A percentile compares a stretch with the other conserved stretches of the same genome.
Conservation (phyloP, 805 yeast genomes). For the Cyberlindnera saturnus region DNA sequence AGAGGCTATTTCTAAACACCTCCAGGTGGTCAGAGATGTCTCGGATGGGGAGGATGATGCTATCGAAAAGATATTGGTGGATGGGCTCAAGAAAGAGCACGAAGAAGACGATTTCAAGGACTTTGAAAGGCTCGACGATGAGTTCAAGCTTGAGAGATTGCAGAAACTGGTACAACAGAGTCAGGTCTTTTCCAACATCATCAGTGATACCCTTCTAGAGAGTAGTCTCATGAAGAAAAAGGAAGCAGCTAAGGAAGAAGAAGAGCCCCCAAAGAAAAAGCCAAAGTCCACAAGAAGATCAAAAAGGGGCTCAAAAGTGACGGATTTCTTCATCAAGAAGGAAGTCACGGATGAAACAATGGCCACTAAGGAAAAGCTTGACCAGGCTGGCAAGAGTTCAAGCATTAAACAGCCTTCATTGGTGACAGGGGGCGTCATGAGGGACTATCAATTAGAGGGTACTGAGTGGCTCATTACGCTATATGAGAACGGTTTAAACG, state of each 20-base stretch:
- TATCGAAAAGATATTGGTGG: conserved; percentile 12
- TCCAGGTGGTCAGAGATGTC: background rate
- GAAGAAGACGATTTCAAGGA: conserved; percentile 13
- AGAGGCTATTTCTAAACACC: background rate
- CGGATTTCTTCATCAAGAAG: conserved; percentile 20
- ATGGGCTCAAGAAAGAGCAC: conserved; percentile 6
- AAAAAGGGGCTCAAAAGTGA: conserved; percentile 8
- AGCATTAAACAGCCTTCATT: conserved; percentile 46
- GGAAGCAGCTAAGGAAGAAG: conserved; percentile 15
- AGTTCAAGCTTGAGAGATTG: conserved; percentile 57
- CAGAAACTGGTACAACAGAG: conserved; percentile 79
- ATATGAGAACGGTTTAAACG: conserved; percentile 91
- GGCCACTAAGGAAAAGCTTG: conserved; percentile 19
- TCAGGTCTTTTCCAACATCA: conserved; percentile 79
- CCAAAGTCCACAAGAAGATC: conserved; percentile 20
- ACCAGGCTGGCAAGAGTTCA: conserved; percentile 3
- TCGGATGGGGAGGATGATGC: conserved; percentile 15
- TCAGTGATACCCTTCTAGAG: conserved; percentile 69
- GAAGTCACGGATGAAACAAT: conserved; percentile 16
- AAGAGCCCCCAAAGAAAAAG: conserved; percentile 14
- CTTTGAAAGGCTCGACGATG: conserved; percentile 39
- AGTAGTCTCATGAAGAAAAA: conserved; percentile 33
- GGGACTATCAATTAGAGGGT: conserved; percentile 85
- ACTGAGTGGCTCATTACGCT: conserved; percentile 84
- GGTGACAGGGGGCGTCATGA: conserved; percentile 54